phyloP scores from a whole-genome alignment of 192 early-diverging fungal species.

The Haplosporangium gracile region DNA sequence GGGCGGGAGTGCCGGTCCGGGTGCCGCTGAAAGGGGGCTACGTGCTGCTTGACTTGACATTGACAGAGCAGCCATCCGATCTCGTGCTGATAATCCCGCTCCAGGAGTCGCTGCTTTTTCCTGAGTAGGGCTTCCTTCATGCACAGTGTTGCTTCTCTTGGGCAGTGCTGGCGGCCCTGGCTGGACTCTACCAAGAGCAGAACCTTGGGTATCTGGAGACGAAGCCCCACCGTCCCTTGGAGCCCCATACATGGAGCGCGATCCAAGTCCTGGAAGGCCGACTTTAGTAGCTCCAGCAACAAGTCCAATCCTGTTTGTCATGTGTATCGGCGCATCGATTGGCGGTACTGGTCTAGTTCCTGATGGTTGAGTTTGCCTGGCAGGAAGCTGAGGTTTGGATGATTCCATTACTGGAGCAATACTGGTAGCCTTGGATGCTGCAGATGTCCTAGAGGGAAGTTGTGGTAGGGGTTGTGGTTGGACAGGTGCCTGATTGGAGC shows the following conservation, averaged over 20 bases:
- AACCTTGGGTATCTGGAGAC: neutral
- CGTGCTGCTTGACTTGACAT: constrained; percentile 26
- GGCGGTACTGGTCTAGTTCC: constrained; percentile 11
- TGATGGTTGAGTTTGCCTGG: constrained; percentile 17
- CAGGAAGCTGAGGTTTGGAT: constrained; percentile 19
- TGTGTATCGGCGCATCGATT: neutral
- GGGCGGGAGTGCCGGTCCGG: constrained; percentile 33
- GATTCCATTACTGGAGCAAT: neutral
- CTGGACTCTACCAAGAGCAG: neutral
- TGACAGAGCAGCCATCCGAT: constrained; percentile 43
- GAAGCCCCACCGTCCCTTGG: neutral
- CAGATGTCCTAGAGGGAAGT: neutral
- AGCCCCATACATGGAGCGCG: constrained; percentile 14
- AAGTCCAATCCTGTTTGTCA: neutral
- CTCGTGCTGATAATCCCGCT: constrained; percentile 29
- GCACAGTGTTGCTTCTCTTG: constrained; percentile 26
- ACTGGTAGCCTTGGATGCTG: neutral
- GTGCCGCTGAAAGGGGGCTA: constrained; percentile 45
- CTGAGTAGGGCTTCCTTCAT: neutral
- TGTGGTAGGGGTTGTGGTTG: neutral
- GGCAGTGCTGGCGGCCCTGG: constrained; percentile 38
- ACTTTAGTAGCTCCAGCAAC: constrained; percentile 1
- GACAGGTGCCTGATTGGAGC: neutral
- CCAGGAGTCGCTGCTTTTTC: neutral
- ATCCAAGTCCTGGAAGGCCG: constrained; percentile 18